Conservation (phyloP, 805 yeast species). For the Pichia ethanolica region DNA sequence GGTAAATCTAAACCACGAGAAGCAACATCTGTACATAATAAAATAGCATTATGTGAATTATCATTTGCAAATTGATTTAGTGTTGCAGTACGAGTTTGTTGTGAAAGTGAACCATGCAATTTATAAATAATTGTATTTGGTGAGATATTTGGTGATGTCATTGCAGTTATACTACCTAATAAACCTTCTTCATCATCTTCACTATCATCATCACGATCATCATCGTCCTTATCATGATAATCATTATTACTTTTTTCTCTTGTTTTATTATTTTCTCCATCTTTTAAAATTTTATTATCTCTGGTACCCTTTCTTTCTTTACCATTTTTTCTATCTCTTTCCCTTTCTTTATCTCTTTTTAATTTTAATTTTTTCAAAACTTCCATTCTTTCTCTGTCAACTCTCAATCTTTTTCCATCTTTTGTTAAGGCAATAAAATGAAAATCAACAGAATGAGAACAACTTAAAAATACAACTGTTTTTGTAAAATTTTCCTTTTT, state of each 20-base stretch:
- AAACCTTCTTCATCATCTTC: conserved; percentile 4
- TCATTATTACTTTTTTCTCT: too few relatives aligned
- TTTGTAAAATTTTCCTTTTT: conserved; percentile 31
- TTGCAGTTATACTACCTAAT: conserved; percentile 28
- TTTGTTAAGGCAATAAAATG: conserved; percentile 72
- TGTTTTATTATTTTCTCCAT: too few relatives aligned
- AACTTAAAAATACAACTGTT: conserved; percentile 81
- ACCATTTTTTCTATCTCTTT: not conserved
- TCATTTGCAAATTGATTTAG: conserved; percentile 50
- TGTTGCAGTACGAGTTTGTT: conserved; percentile 74
- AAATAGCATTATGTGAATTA: conserved; percentile 42
- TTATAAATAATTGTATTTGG: conserved; percentile 45
- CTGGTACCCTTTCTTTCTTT: too few relatives aligned
- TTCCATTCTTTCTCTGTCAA: conserved; percentile 8
- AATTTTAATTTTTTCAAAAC: conserved; percentile 21
- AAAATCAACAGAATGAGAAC: conserved; percentile 95
- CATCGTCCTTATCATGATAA: too few relatives aligned
- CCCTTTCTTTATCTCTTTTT: conserved; percentile 6
- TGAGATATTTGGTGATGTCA: conserved; percentile 48
- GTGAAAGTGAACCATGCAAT: conserved; percentile 87
- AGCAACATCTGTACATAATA: conserved; percentile 96
- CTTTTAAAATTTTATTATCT: too few relatives aligned
- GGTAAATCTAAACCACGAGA: conserved; percentile 95
- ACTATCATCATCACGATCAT: conserved; percentile 9
- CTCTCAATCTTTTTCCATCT: conserved; percentile 36